phyloP scores from a whole-genome alignment of 2,329 filamentous ascomycete species.

The Colletotrichum siamense region DNA sequence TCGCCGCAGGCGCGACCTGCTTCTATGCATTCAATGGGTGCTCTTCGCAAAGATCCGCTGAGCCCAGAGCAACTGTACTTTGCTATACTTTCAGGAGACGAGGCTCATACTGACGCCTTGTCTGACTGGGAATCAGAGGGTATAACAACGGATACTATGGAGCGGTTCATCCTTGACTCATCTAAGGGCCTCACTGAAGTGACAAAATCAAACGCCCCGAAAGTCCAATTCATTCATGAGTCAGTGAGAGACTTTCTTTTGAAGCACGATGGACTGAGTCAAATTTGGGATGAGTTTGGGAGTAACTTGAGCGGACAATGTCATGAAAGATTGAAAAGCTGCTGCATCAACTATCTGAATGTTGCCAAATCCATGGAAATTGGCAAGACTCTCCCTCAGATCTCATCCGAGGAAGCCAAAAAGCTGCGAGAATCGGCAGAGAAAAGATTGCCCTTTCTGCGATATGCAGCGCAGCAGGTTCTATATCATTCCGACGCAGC shows the following conservation, averaged over 20 bases:
- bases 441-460: background rate
- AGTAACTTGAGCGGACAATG: background rate
- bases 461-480: background rate
- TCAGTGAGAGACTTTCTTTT: conserved; percentile 48
- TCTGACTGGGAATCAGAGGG: conserved; percentile 21
- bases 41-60: conserved; percentile 36
- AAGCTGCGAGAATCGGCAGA: background rate
- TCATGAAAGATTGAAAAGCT: background rate
- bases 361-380: background rate
- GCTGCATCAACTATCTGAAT: background rate
- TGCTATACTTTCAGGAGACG: conserved; percentile 35
- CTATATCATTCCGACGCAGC: background rate
- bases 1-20: conserved; percentile 40
- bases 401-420: rapidly evolving
- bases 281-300: background rate
- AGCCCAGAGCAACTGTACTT: conserved; percentile 44
- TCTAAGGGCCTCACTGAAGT: conserved; percentile 54
- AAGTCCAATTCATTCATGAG: conserved; percentile 54
- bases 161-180: conserved; percentile 35
- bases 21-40: conserved; percentile 54
- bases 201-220: conserved; percentile 30
- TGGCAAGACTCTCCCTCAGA: rapidly evolving
- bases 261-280: conserved; percentile 32
- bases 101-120: no score
- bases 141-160: conserved; percentile 26